Evolutionary conservation across 208 protist genomes (phyloP), one percentile per base, ranked within the genome.

Genomic region (Leishmania gerbilli): DNA sequence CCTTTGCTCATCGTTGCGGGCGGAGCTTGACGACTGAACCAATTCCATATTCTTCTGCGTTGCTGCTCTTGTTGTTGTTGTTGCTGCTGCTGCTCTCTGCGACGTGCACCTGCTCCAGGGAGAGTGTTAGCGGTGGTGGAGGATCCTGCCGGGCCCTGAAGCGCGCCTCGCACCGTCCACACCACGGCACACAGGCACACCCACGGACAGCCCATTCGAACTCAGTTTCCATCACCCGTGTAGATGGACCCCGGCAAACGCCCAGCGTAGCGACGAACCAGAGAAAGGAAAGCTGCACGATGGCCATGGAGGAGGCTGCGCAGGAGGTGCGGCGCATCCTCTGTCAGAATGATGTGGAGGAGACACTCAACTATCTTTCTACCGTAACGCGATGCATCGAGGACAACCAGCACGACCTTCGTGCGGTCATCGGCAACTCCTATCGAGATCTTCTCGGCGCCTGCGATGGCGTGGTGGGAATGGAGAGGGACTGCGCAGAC

Each of bases 271-370:
- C 21, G 4, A 17, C 7, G 40, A 9, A 1, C 6, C 40, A 60
- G n/a, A n/a, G 31, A 40, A 34, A 58, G 27, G 15, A 58, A 37
- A 1, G 11, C 0, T n/a, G 51, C 51, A 21, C n/a, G 17, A 58
- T 76, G 49, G 1, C 74, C 19, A 62, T 81, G 42, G 90, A 91
- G 64, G 92, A 92, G 31, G 89, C 91, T 7, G 79, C 87, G 34
- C 86, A 90, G 75, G 92, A 95, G 83, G 92, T 90, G 81, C 85
- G 86, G 0, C 83, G 90, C 68, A 93, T 96, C 42, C 87, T 94
- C 34, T 60, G 76, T 0, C 77, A 90, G 4, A 96, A 96, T 82
- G 90, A 89, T 27, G 86, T 92, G 17, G 83, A 82, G 4, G 87
- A 94, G 76, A 77, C 87, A 2, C 81, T 87, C 1, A 84, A 89